Evolutionary conservation across 208 protist species (phyloP).

Genomic region (Trichomonas vaginalis): DNA sequence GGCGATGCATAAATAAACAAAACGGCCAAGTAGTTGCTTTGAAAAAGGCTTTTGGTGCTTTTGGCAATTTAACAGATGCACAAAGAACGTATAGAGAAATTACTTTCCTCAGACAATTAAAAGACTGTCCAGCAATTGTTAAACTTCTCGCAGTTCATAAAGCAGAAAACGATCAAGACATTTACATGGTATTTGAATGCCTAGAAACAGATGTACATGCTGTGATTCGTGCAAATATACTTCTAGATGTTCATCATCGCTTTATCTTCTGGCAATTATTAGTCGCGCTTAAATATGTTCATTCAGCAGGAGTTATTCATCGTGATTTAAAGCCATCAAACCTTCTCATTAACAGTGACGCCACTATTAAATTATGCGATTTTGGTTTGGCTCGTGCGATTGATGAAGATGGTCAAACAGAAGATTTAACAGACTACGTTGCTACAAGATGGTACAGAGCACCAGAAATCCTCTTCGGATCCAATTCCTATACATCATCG

Average conservation of each 20-base stretch:
- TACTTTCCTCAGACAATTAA: slow-evolving; percentile 46
- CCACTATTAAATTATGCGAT: slow-evolving; percentile 81
- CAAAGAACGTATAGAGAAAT: slow-evolving; percentile 57
- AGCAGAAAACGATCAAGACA: slow-evolving; percentile 54
- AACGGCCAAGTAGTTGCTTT: slow-evolving; percentile 40
- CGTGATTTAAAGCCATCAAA: slow-evolving; percentile 84
- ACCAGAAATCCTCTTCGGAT: not conserved
- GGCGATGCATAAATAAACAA: slow-evolving; percentile 39
- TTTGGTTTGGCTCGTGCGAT: slow-evolving; percentile 64
- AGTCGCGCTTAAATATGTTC: slow-evolving; percentile 39
- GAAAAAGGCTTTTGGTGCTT: slow-evolving; percentile 58
- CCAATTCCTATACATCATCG: slow-evolving; percentile 18
- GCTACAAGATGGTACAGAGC: slow-evolving; percentile 37
- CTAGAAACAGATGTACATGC: slow-evolving; percentile 55
- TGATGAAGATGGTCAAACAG: not conserved
- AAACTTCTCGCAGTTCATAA: slow-evolving; percentile 48
- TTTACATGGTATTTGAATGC: slow-evolving; percentile 58
- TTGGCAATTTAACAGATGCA: slow-evolving; percentile 52
- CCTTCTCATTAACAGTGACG: slow-evolving; percentile 73
- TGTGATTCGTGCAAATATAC: slow-evolving; percentile 52
- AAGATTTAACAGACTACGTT: slow-evolving; percentile 40
- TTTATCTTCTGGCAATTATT: slow-evolving; percentile 55
- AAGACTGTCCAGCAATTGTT: slow-evolving; percentile 48
- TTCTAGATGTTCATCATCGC: slow-evolving; percentile 49
- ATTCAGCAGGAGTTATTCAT: slow-evolving; percentile 54